A percentile compares a stretch with the other conserved stretches of the same genome.
Evolutionary conservation across 345 rosid genomes (phyloP).

Genomic region (Isatis tinctoria): DNA sequence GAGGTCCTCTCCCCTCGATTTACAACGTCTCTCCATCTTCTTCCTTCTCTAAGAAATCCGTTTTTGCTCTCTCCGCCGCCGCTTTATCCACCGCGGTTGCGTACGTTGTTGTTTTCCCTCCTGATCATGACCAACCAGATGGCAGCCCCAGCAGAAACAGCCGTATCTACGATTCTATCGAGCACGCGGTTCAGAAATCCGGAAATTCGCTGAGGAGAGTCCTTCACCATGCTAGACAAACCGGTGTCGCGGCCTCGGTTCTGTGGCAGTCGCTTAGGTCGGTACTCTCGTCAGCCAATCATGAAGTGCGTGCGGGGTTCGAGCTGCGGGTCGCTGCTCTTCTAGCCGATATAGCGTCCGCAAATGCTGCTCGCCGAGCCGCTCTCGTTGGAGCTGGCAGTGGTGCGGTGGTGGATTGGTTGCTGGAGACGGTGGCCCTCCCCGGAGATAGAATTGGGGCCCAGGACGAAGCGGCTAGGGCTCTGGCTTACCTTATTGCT

Average conservation of each 20-base stretch:
- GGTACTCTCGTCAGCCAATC: constrained; percentile 88
- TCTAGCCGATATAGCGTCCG: constrained; percentile 84
- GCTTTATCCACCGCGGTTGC: constrained; percentile 49
- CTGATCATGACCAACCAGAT: constrained; percentile 8
- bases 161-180: constrained; percentile 43
- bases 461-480: constrained; percentile 95
- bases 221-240: constrained; percentile 57
- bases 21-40: constrained; percentile 27
- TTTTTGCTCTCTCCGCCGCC: constrained; percentile 56
- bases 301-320: constrained; percentile 87
- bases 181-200: constrained; percentile 45
- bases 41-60: constrained; percentile 39
- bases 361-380: constrained; percentile 68
- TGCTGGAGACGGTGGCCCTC: constrained; percentile 73
- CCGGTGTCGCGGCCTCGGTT: constrained; percentile 77
- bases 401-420: constrained; percentile 93
- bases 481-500: constrained; percentile 81
- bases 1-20: constrained; percentile 28
- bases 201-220: constrained; percentile 60
- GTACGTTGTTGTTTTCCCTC: constrained; percentile 38
- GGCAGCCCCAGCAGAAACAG: constrained; percentile 16
- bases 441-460: constrained; percentile 56
- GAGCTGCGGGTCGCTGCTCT: constrained; percentile 87
- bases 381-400: constrained; percentile 84
- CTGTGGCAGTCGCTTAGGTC: constrained; percentile 90